A percentile compares a stretch with the other conserved stretches of the same genome.
phyloP scores from a whole-genome alignment of 129 eudicot genomes.

The Rutidosis leptorrhynchoides region DNA sequence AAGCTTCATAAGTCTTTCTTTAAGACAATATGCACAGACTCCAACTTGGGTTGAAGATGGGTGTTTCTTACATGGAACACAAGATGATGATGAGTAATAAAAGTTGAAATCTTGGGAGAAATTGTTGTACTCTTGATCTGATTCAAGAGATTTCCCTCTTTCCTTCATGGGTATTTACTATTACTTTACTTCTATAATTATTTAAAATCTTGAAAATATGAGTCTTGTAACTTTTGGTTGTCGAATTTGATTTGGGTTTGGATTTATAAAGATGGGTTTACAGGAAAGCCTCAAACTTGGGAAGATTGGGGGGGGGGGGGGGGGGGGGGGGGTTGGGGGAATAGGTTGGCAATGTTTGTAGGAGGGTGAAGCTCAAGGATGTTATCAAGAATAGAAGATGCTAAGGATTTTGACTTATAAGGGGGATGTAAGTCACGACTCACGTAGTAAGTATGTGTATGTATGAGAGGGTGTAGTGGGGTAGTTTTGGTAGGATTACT shows the following conservation, averaged over 20 bases:
- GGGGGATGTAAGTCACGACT: conserved; percentile 26
- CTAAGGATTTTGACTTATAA: conserved; percentile 34
- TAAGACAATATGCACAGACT: conserved; percentile 76
- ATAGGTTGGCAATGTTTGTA: conserved; percentile 38
- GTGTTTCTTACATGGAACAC: conserved; percentile 35
- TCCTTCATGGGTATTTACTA: conserved; percentile 48
- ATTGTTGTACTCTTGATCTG: conserved; percentile 31
- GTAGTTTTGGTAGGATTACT: conserved; percentile 28
- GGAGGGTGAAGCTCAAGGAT: conserved; percentile 40
- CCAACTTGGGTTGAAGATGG: conserved; percentile 54
- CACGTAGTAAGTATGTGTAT: conserved; percentile 19
- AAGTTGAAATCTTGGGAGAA: conserved; percentile 41
- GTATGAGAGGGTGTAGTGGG: conserved; percentile 21
- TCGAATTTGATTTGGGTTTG: conserved; percentile 1
- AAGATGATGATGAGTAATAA: conserved; percentile 34
- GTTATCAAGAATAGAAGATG: conserved; percentile 37
- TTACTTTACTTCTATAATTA: background rate
- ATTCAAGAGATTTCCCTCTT: conserved; percentile 71
- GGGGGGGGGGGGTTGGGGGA: conserved; percentile 23
- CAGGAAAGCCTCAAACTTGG: conserved; percentile 5
- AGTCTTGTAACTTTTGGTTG: background rate
- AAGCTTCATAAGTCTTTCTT: conserved; percentile 60
- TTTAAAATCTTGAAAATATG: conserved; percentile 7
- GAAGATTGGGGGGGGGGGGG: conserved; percentile 22
- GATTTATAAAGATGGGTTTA: conserved; percentile 7